Evolutionary conservation across 805 yeast species (phyloP), one percentile per base, ranked within the genome.

Genomic region (Ogataea corticis): DNA sequence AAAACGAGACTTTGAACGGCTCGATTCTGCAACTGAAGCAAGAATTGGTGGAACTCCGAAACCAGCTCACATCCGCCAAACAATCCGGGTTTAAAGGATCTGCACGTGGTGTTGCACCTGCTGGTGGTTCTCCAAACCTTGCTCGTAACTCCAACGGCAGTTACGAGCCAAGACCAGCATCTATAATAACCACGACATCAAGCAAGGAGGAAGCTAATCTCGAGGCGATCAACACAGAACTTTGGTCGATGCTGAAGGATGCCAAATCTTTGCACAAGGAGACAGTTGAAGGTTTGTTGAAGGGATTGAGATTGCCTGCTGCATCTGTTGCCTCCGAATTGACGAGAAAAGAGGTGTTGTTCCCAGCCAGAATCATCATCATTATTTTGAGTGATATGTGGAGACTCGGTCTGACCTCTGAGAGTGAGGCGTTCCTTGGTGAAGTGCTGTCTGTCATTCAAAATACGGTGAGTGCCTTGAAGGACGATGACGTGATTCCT

Each of bases 361-460:
- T 90, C 82, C 99, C 99, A 21, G 94, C 97, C 1, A 82, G 97
- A 73, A 88, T 94, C 54, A 82, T 94, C 59, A 92, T 94, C 59
- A 85, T 94, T 54, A 85, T 92, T 28, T 73, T 92, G 52, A 84
- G 95, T 59, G 99, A 94, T 66, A 90, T 94, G 98, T 94, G 99
- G 99, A 80, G 98, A 68, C 75, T 92, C 38, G 98, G 98, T 2
- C 77, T 90, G 58, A 89, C 97, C 13, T 82, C 85, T 54, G 97
- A 92, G 66, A 83, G 92, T 62, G 98, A 94, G 71, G 83, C 82
- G 45, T 87, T 94, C 62, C 71, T 94, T 50, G 97, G 97, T 38
- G 91, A 86, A 63, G 95, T 90, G 2, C 76, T 92, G 63, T 80
- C 87, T 23, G 85, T 87, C 2, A 89, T 94, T 55, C 98, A 92